Evolutionary conservation across 345 rosid genomes (phyloP).

Genomic region (Populus alba): DNA sequence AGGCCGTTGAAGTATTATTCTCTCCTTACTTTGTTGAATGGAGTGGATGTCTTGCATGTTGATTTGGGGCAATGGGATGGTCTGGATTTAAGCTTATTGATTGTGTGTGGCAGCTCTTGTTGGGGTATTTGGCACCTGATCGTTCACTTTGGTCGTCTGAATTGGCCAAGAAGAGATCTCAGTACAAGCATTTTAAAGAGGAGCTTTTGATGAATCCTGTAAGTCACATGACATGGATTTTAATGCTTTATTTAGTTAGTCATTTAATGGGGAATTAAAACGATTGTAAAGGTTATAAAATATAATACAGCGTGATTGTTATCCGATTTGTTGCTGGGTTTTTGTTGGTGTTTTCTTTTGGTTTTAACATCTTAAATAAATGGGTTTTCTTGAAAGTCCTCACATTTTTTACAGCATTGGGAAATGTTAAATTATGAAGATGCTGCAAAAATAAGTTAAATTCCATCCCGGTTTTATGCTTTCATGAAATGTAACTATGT

Average conservation of each 20-base stretch:
- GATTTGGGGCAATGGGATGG: background rate
- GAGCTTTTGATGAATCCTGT: constrained; percentile 97
- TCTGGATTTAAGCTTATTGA: background rate
- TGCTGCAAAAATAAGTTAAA: background rate
- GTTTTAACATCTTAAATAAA: background rate
- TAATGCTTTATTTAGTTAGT: background rate
- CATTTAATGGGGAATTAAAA: background rate
- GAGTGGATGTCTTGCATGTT: background rate
- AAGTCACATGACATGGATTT: constrained; percentile 26
- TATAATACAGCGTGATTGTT: background rate
- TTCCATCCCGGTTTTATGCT: background rate
- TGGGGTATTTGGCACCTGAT: constrained; percentile 81
- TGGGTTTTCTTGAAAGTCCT: background rate
- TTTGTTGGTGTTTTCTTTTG: background rate
- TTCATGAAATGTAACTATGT: background rate
- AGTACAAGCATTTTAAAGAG: constrained; percentile 81
- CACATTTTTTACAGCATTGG: background rate
- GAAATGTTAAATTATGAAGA: background rate
- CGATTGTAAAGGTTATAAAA: background rate
- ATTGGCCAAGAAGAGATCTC: constrained; percentile 80
- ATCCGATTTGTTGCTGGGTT: background rate
- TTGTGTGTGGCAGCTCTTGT: constrained; percentile 60
- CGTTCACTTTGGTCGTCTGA: constrained; percentile 77
- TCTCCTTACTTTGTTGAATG: background rate
- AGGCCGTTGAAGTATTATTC: background rate